These are phyloP conservation scores for Reutealis trisperma DNA, from an alignment of 345 rosid species.

Conservation along the genomic window DNA sequence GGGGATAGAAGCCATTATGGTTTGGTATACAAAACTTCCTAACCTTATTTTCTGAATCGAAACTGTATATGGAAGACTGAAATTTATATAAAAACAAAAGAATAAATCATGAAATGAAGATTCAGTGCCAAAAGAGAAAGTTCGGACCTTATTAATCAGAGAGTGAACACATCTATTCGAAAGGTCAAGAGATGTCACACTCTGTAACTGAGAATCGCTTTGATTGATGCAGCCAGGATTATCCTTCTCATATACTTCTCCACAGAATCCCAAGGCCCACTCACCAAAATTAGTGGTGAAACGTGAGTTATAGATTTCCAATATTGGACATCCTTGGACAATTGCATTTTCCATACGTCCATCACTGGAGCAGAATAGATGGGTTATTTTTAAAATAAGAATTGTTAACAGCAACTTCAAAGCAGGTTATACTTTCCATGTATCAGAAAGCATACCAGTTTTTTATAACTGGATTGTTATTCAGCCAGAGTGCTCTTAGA, in stretches of 20 bases:
- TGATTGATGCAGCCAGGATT: conserved; percentile 48
- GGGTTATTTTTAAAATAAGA: conserved; percentile 11
- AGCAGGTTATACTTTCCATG: background rate
- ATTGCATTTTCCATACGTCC: conserved; percentile 45
- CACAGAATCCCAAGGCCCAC: conserved; percentile 94
- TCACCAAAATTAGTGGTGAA: conserved; percentile 65
- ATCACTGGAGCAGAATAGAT: conserved; percentile 47
- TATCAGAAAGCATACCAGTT: conserved; percentile 46
- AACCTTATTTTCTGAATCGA: background rate
- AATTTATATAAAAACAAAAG: background rate
- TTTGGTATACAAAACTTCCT: background rate
- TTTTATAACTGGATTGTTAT: conserved; percentile 64
- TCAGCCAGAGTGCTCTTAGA: conserved; percentile 82
- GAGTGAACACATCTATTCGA: conserved; percentile 65
- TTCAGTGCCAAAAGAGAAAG: background rate
- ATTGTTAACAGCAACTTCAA: conserved; percentile 10
- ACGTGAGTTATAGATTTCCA: conserved; percentile 78
- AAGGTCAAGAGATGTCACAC: conserved; percentile 73
- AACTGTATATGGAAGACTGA: background rate
- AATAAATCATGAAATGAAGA: conserved; percentile 5
- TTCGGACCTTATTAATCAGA: conserved; percentile 68
- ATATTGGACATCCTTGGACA: conserved; percentile 56
- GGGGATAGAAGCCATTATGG: background rate
- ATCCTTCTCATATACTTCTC: conserved; percentile 61
- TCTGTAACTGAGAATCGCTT: conserved; percentile 45